A percentile compares a stretch with the other conserved stretches of the same genome.
Evolutionary conservation across 2,329 filamentous ascomycete genomes (phyloP).

Genomic region (Aphanoascus verrucosus): DNA sequence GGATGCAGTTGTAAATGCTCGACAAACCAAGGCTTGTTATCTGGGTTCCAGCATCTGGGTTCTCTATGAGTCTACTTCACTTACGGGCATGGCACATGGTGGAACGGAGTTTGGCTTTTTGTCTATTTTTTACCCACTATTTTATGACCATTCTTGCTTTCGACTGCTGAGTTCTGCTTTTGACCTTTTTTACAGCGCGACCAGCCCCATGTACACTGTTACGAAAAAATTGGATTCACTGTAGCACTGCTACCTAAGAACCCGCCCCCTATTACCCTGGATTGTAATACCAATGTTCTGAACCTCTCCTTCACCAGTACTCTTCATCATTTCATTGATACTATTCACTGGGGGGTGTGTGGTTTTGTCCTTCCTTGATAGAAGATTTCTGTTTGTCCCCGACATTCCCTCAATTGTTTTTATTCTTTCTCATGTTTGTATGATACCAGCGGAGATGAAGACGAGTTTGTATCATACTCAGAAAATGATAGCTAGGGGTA

Average conservation of each 20-base stretch:
- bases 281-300: background rate
- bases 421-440: constrained; percentile 7
- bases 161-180: background rate
- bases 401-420: background rate
- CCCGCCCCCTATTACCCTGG: background rate
- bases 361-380: background rate
- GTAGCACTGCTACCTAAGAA: background rate
- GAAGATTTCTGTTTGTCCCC: background rate
- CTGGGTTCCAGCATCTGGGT: background rate
- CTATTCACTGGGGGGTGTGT: background rate
- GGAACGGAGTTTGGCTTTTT: constrained; percentile 8
- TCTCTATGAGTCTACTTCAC: constrained; percentile 4
- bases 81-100: constrained; percentile 1
- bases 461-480: constrained; percentile 8
- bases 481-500: background rate
- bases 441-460: constrained; percentile 6
- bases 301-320: background rate
- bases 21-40: background rate
- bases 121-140: background rate
- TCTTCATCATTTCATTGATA: background rate
- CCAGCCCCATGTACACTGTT: background rate
- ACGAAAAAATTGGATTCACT: background rate
- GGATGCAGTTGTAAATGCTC: background rate
- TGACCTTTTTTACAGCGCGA: background rate
- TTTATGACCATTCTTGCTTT: background rate